Percentiles rank a stretch among this genome's conserved stretches.
Evolutionary conservation across 768 basidiomycete genomes (phyloP).

Genomic region (Phanerochaete sordida): DNA sequence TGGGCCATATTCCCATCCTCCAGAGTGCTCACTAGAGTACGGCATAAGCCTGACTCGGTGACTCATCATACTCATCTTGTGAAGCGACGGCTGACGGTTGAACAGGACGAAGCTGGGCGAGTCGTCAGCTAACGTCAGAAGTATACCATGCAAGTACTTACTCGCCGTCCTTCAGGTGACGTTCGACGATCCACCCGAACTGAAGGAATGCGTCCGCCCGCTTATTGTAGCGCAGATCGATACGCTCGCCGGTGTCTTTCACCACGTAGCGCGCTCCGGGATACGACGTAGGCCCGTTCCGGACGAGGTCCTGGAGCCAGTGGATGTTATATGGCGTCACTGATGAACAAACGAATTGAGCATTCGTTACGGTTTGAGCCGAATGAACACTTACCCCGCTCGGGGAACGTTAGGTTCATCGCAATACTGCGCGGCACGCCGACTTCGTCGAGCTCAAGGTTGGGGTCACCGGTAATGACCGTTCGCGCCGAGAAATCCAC

Average conservation of each 20-base stretch:
- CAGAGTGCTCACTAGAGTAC: constrained; percentile 78
- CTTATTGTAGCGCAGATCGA: constrained; percentile 96
- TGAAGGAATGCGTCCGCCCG: constrained; percentile 92
- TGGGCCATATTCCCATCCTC: neutral
- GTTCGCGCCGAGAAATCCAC: constrained; percentile 99
- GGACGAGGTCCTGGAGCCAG: constrained; percentile 90
- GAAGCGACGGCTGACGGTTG: constrained; percentile 96
- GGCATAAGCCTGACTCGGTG: constrained; percentile 97
- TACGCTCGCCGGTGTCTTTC: constrained; percentile 94
- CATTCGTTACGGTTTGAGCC: neutral
- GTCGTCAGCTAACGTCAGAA: neutral
- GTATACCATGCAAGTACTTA: constrained; percentile 42
- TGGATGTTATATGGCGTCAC: constrained; percentile 97
- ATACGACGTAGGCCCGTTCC: constrained; percentile 91
- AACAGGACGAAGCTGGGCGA: constrained; percentile 77
- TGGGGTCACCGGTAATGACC: constrained; percentile 98
- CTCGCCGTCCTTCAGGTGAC: constrained; percentile 98
- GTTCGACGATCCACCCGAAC: constrained; percentile 98
- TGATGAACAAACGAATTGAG: constrained; percentile 27
- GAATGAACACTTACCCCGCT: constrained; percentile 63
- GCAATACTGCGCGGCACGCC: constrained; percentile 95
- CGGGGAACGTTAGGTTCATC: constrained; percentile 97
- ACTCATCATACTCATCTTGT: constrained; percentile 99
- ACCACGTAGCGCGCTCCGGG: constrained; percentile 97
- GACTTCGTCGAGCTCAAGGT: constrained; percentile 93